phyloP scores from a whole-genome alignment of 192 early-diverging fungal genomes.

The Coemansia sp. region DNA sequence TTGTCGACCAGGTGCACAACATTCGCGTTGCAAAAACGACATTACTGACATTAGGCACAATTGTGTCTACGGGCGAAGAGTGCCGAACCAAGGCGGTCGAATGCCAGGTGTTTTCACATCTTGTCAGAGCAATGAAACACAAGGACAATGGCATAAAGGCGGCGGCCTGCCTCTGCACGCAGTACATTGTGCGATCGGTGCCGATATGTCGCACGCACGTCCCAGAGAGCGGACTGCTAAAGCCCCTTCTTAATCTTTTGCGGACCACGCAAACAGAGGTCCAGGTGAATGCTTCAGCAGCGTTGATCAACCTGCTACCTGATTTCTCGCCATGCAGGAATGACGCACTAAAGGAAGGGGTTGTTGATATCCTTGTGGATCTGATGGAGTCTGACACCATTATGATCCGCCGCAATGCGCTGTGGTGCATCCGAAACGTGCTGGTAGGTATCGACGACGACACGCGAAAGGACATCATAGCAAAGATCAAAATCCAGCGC shows the following conservation, averaged over 20 bases:
- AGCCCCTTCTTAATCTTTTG: constrained; percentile 35
- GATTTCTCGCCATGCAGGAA: constrained; percentile 44
- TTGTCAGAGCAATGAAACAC: constrained; percentile 43
- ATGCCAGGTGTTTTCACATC: constrained; percentile 21
- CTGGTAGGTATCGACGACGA: constrained; percentile 38
- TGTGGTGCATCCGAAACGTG: constrained; percentile 49
- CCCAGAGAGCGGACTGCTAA: constrained; percentile 42
- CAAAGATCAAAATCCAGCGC: constrained; percentile 23
- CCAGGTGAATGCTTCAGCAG: constrained; percentile 41
- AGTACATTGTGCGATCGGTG: constrained; percentile 51
- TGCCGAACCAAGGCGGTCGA: constrained; percentile 39
- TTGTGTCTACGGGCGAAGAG: constrained; percentile 49
- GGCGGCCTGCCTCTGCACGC: constrained; percentile 47
- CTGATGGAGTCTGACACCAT: constrained; percentile 19
- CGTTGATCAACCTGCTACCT: constrained; percentile 43
- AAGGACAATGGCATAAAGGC: constrained; percentile 31
- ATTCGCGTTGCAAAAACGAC: constrained; percentile 16
- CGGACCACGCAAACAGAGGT: constrained; percentile 18
- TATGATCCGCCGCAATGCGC: constrained; percentile 36
- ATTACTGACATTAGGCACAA: constrained; percentile 47
- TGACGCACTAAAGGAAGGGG: constrained; percentile 42
- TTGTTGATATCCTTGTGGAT: constrained; percentile 27
- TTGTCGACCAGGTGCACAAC: constrained; percentile 36
- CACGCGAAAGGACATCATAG: constrained; percentile 27
- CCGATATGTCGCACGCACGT: constrained; percentile 54